Evolutionary conservation across 2,329 filamentous ascomycete species (phyloP), one percentile per base, ranked within the genome.

Genomic region (Paradendryphiella salina): DNA sequence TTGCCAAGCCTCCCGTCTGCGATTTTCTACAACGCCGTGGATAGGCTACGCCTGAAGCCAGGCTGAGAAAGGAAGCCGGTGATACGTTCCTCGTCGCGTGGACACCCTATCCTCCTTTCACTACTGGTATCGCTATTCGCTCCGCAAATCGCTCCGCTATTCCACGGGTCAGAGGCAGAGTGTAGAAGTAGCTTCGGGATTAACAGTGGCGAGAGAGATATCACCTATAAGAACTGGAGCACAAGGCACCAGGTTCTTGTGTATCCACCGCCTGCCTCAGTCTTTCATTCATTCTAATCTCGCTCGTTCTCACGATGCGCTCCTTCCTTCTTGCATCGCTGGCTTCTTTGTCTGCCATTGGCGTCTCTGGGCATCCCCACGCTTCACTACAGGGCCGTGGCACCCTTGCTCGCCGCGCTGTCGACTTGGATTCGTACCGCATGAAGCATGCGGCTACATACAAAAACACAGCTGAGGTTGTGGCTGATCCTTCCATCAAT

Each of bases 381-480:
- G 11, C 23, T 26, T 26, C 50, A 20, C 34, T 29, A 18, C 56
- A 59, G 29, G 47, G 40, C 39, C 52, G 53, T 9, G 53, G 50
- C 17, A 54, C 50, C 31, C 54, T 67, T 35, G 54, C 50, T 23
- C 56, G 46, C 18, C 56, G 64, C 45, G 61, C 64, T 8, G 51
- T 72, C 17, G 65, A 73, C 41, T 52, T 73, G 10, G 65, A 69
- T 40, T 57, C 64, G 13, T 71, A 69, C 51, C 68, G 69, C 43
- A 50, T 68, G 41, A 62, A 66, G 31, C 48, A 66, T 9, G 50
- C 61, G 39, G 56, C 65, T 14, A 38, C 54, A 18, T 66, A 66
- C 55, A 65, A 57, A 54, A 66, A 63, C 18, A 55, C 56, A 7
- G 63, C 52, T 1, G 56, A 45, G 36, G 61, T 63, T 5, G 57